Evolutionary conservation across 371 early-diverging fungal genomes (phyloP), one percentile per base, ranked within the genome.

Genomic region (Saksenaea oblongispora): DNA sequence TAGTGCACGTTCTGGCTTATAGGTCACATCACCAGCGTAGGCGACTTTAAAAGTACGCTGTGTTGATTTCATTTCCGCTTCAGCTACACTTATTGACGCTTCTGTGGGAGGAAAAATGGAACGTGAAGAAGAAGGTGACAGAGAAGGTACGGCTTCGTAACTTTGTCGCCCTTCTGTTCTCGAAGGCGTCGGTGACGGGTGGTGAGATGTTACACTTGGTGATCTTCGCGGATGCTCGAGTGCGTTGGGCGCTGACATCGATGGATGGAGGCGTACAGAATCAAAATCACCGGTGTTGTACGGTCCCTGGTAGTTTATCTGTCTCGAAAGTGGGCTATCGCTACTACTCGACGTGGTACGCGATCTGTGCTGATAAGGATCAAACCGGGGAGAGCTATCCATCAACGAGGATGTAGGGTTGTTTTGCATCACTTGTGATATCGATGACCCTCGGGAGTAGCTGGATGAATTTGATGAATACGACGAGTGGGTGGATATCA

Each of bases 11-110:
- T 74, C 75, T 10, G 66, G 65, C 10, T 70, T 63, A 36, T 73
- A 63, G 10, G 55, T 44, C 10, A 63, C 61, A 17, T 74, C 74
- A 1, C 80, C 73, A 17, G 80, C 71, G 55, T 75, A 74, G 14
- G 75, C 27, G 1, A 79, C 70, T 11, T 66, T 61, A 11, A 72
- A 58, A n/a, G 22, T 18, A 9, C 13, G 36, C 11, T 54, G 54
- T 39, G 17, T 55, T 27, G 56, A 37, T 4, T 55, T 36, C 13
- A 66, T 54, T 13, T 17, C n/a, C 28, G 24, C 17, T 42, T 69
- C 66, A 2, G 47, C 44, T 18, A 41, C 63, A 10, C 34, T 28
- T 3, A 70, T 26, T 13, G 26, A 5, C 4, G 2, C 63, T 31
- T 62, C 57, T 10, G 63, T 60, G 8, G 67, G 70, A 10, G 70